A percentile compares a stretch with the other conserved stretches of the same genome.
phyloP scores from a whole-genome alignment of 129 eudicot species.

The Flaveria bidentis region DNA sequence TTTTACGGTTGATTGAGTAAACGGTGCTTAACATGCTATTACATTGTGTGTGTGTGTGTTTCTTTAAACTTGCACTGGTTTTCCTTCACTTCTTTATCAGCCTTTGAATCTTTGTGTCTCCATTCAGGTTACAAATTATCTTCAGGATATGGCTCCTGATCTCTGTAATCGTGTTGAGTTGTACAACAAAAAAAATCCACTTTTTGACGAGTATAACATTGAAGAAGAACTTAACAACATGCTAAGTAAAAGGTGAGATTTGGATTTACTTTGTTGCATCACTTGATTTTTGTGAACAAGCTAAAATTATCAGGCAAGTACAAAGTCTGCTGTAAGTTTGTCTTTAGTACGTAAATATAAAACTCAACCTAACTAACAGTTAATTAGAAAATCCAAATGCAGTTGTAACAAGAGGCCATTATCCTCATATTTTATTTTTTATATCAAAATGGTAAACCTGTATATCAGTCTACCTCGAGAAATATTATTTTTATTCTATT shows the following conservation, averaged over 20 bases:
- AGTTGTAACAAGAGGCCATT: too few relatives aligned
- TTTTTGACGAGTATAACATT: slow-evolving; percentile 84
- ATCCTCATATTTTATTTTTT: neutral
- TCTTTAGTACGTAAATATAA: too few relatives aligned
- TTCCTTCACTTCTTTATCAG: neutral
- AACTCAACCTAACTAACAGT: too few relatives aligned
- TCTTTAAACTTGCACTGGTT: neutral
- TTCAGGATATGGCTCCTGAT: slow-evolving; percentile 86
- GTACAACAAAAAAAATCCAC: slow-evolving; percentile 75
- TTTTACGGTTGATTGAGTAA: neutral
- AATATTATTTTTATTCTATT: neutral
- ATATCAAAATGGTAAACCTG: neutral
- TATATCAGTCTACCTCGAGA: neutral
- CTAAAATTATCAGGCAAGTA: neutral
- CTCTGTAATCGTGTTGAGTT: slow-evolving; percentile 89
- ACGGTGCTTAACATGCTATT: neutral
- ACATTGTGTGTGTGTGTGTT: neutral
- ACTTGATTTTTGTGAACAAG: neutral
- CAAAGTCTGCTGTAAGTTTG: neutral
- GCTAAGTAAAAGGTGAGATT: slow-evolving; percentile 78
- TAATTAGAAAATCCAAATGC: too few relatives aligned
- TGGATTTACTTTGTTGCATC: neutral
- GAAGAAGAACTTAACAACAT: slow-evolving; percentile 88
- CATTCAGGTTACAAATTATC: slow-evolving; percentile 91
- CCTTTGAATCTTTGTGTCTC: slow-evolving; percentile 16